Percentiles rank a stretch among this genome's conserved stretches.
phyloP scores from a whole-genome alignment of 495 filamentous ascomycete genomes.

The Cryomyces antarcticus region DNA sequence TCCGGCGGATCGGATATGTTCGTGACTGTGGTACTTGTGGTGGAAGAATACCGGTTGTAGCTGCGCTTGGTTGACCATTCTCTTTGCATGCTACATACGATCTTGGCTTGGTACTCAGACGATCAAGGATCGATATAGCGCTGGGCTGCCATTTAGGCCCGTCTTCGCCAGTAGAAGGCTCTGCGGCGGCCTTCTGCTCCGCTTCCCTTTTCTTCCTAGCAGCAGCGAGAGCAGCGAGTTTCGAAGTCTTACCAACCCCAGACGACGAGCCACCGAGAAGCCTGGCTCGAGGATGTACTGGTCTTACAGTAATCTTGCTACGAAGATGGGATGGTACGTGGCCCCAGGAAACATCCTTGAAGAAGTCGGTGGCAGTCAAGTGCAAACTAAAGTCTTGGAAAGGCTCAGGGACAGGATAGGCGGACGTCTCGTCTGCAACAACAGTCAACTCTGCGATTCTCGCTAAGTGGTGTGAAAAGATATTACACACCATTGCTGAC shows the following conservation, averaged over 20 bases:
- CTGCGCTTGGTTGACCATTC: background rate
- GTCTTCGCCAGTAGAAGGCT: background rate
- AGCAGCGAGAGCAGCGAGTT: conserved; percentile 76
- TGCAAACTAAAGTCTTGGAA: background rate
- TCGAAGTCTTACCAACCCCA: conserved; percentile 49
- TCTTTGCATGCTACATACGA: background rate
- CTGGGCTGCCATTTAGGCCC: conserved; percentile 1
- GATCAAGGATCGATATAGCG: conserved; percentile 14
- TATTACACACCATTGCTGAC: too few species aligned
- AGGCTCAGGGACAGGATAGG: background rate
- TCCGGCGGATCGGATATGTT: background rate
- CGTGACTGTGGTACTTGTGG: background rate
- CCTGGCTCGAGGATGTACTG: conserved; percentile 34
- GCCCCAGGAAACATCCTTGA: conserved; percentile 72
- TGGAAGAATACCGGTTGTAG: background rate
- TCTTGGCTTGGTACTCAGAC: conserved; percentile 6
- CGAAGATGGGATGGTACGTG: conserved; percentile 49
- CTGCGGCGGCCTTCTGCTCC: conserved; percentile 28
- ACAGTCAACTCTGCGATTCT: too few species aligned
- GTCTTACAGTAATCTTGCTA: conserved; percentile 43
- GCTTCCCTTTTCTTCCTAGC: conserved; percentile 69
- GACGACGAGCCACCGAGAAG: conserved; percentile 58
- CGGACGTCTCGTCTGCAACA: conserved; percentile 3
- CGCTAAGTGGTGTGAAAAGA: too few species aligned
- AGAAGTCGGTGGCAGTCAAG: conserved; percentile 35